These are phyloP conservation scores for Phytophthora ramorum DNA, from an alignment of 352 stramenopile species.

Conservation along the genomic window DNA sequence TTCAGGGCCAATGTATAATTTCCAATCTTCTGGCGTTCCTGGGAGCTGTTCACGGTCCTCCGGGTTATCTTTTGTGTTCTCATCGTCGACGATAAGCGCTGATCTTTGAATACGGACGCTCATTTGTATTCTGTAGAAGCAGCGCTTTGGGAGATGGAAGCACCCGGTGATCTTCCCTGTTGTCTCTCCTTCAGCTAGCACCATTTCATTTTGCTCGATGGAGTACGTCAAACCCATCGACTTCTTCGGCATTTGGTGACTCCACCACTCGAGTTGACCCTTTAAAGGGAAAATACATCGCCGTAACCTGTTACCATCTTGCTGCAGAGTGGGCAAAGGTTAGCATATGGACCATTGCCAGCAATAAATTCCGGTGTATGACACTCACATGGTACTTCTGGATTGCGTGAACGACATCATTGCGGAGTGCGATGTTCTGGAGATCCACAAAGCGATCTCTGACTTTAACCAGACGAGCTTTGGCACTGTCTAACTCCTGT, in stretches of 20 bases:
- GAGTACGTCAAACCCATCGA: slow-evolving; percentile 43
- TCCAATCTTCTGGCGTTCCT: slow-evolving; percentile 26
- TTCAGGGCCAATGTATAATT: slow-evolving; percentile 62
- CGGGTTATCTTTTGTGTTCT: background rate
- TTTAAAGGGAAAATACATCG: slow-evolving; percentile 69
- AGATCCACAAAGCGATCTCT: slow-evolving; percentile 64
- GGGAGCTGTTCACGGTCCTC: slow-evolving; percentile 5
- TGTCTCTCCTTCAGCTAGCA: slow-evolving; percentile 23
- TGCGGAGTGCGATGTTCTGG: slow-evolving; percentile 47
- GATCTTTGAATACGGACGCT: slow-evolving; percentile 19
- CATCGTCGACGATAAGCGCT: background rate
- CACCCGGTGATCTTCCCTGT: slow-evolving; percentile 38
- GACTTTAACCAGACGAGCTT: slow-evolving; percentile 58
- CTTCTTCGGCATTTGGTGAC: slow-evolving; percentile 43
- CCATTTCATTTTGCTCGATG: slow-evolving; percentile 27
- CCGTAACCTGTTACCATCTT: slow-evolving; percentile 55
- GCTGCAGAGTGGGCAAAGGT: slow-evolving; percentile 23
- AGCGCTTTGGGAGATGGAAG: slow-evolving; percentile 62
- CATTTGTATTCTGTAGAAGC: slow-evolving; percentile 55
- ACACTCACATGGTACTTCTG: slow-evolving; percentile 51
- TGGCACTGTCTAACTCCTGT: slow-evolving; percentile 63
- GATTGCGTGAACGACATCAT: slow-evolving; percentile 51
- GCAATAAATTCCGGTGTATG: background rate
- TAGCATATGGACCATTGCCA: background rate
- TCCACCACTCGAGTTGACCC: slow-evolving; percentile 75